A percentile compares a stretch with the other conserved stretches of the same genome.
These are phyloP conservation scores for Macaranga tanarius DNA, from an alignment of 441 rosid species.

Conservation along the genomic window DNA sequence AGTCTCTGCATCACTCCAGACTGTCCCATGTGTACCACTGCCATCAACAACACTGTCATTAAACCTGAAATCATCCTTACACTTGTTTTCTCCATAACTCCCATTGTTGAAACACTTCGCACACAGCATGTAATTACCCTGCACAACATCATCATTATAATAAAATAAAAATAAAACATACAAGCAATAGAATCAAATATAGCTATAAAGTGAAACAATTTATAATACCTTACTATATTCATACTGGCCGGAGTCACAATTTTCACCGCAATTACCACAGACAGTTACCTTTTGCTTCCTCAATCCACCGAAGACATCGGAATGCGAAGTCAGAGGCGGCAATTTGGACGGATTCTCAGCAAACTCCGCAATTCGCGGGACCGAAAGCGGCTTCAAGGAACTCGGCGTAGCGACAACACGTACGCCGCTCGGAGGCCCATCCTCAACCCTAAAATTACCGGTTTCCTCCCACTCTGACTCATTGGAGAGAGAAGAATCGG, in stretches of 20 bases:
- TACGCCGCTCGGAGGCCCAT: constrained; percentile 68
- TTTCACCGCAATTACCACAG: constrained; percentile 53
- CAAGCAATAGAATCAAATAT: background rate
- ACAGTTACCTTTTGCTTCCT: constrained; percentile 35
- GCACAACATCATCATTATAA: constrained; percentile 18
- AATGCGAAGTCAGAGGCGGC: constrained; percentile 72
- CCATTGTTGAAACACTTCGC: constrained; percentile 60
- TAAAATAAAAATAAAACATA: background rate
- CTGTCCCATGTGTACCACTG: constrained; percentile 31
- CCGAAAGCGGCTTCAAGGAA: constrained; percentile 55
- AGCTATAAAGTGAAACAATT: background rate
- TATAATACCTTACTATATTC: constrained; percentile 51
- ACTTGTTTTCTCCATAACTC: constrained; percentile 57
- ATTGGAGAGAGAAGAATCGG: constrained; percentile 11
- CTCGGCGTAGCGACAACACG: constrained; percentile 69
- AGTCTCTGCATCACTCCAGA: constrained; percentile 85
- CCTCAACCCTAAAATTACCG: constrained; percentile 48
- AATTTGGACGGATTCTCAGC: constrained; percentile 38
- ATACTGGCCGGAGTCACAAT: constrained; percentile 50
- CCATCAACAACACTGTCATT: constrained; percentile 30
- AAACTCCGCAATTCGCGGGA: constrained; percentile 32
- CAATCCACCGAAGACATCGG: constrained; percentile 55
- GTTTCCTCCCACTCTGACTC: constrained; percentile 27
- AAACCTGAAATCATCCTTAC: constrained; percentile 54
- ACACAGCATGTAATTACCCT: constrained; percentile 53